These are phyloP conservation scores for Scenedesmus sp. DNA, from an alignment of 163 green algal genomes.

Conservation along the genomic window DNA sequence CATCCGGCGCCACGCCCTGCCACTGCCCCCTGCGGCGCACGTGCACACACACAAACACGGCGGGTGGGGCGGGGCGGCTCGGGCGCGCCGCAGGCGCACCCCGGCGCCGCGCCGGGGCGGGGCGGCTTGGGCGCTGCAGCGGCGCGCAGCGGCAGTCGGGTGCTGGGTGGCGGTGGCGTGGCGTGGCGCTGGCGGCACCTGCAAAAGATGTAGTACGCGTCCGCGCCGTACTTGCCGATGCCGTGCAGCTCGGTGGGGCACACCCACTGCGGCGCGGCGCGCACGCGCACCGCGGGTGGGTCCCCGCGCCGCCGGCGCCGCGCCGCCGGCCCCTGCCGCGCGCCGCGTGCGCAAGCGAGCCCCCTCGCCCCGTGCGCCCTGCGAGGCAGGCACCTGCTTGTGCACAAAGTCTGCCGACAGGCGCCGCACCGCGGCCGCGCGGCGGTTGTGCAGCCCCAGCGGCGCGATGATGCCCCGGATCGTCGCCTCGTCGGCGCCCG, in stretches of 20 bases:
- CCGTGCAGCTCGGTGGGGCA: slow-evolving; percentile 84
- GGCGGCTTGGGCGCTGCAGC: too few species aligned
- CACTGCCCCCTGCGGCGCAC: slow-evolving; percentile 23
- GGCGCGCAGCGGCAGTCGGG: not conserved
- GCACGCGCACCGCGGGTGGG: not conserved
- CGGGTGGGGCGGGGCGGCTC: too few species aligned
- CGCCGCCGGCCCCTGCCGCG: too few species aligned
- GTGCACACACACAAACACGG: too few species aligned
- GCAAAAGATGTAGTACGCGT: slow-evolving; percentile 93
- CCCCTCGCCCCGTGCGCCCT: too few species aligned
- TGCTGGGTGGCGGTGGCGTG: not conserved
- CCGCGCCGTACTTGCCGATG: slow-evolving; percentile 89
- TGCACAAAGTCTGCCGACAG: slow-evolving; percentile 84
- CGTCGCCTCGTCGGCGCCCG: slow-evolving; percentile 15
- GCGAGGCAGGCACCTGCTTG: slow-evolving; percentile 74
- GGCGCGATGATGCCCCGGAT: slow-evolving; percentile 75
- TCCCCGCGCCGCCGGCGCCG: too few species aligned
- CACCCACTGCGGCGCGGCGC: slow-evolving; percentile 64
- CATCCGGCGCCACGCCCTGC: slow-evolving; percentile 53
- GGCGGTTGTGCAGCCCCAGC: slow-evolving; percentile 83
- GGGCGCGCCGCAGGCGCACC: not conserved
- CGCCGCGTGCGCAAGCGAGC: too few species aligned
- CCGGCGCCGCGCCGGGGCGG: not conserved
- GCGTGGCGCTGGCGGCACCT: slow-evolving; percentile 24
- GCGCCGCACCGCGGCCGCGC: slow-evolving; percentile 72